Conservation (phyloP, 2,329 filamentous ascomycete species). For the Cercospora nicotianae region DNA sequence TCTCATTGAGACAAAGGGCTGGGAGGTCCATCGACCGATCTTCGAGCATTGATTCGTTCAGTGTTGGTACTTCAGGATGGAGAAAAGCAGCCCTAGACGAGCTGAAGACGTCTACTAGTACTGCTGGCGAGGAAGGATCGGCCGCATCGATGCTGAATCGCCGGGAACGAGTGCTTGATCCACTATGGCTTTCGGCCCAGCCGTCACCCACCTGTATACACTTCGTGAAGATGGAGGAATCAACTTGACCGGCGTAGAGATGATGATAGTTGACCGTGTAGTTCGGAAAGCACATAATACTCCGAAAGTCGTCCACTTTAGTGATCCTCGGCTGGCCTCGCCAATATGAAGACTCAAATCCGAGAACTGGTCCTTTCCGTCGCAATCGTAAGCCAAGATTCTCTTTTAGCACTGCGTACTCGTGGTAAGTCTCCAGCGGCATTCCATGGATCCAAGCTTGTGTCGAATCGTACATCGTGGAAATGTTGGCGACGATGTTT, state of each 20-base stretch:
- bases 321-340: not conserved
- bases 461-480: too few species aligned
- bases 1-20: not conserved
- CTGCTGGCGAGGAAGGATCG: too few species aligned
- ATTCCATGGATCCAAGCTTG: too few species aligned
- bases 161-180: not conserved
- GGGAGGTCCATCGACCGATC: not conserved
- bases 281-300: not conserved
- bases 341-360: not conserved
- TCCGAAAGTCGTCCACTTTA: not conserved
- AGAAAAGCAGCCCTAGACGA: not conserved
- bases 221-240: not conserved
- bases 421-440: too few species aligned
- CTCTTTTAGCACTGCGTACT: too few species aligned
- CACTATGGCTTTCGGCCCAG: not conserved
- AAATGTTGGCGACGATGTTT: too few species aligned
- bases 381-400: too few species aligned
- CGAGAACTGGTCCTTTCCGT: not conserved
- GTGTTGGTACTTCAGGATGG: not conserved
- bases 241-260: rapidly evolving
- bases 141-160: not conserved
- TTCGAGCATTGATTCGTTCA: not conserved
- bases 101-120: not conserved
- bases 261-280: too few species aligned
- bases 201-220: not conserved